A percentile compares a stretch with the other conserved stretches of the same genome.
Evolutionary conservation across 352 stramenopile genomes (phyloP).

Genomic region (Globisporangium nunn): DNA sequence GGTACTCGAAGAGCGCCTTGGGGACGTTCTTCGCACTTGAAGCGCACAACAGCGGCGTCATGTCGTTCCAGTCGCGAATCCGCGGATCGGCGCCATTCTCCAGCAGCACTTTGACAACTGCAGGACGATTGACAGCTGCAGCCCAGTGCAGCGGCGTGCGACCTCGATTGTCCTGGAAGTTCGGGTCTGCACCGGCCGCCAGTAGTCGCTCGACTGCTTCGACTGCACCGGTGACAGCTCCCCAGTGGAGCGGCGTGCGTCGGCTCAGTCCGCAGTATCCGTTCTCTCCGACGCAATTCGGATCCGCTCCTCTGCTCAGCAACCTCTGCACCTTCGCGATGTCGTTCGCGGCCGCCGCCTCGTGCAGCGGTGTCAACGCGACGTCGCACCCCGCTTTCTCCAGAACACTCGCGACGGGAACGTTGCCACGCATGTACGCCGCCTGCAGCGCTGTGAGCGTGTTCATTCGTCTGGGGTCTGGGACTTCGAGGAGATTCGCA

Average conservation of each 20-base stretch:
- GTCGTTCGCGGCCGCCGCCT: slow-evolving; percentile 49
- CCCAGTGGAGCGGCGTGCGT: slow-evolving; percentile 66
- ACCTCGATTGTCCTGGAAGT: slow-evolving; percentile 60
- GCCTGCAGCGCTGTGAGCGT: slow-evolving; percentile 2
- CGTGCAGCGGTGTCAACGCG: slow-evolving; percentile 69
- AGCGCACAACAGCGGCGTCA: slow-evolving; percentile 62
- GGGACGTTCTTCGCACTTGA: slow-evolving; percentile 37
- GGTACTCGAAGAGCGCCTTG: slow-evolving; percentile 40
- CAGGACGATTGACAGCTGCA: slow-evolving; percentile 28
- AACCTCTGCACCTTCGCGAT: slow-evolving; percentile 28
- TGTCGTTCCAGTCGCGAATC: slow-evolving; percentile 38
- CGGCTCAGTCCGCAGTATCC: slow-evolving; percentile 61
- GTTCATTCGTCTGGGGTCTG: slow-evolving; percentile 52
- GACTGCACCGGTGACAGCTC: slow-evolving; percentile 42
- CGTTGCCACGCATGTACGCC: slow-evolving; percentile 55
- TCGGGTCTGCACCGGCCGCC: slow-evolving; percentile 45
- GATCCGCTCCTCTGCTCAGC: slow-evolving; percentile 39
- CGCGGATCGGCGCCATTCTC: slow-evolving; percentile 42
- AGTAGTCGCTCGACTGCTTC: slow-evolving; percentile 41
- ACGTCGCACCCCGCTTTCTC: slow-evolving; percentile 73
- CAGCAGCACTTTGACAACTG: slow-evolving; percentile 43
- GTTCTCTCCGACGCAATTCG: slow-evolving; percentile 62
- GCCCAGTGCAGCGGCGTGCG: slow-evolving; percentile 68
- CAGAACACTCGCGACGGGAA: slow-evolving; percentile 50
- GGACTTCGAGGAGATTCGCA: slow-evolving; percentile 64